These are phyloP conservation scores for Jaminaea rosea DNA, from an alignment of 1,284 basidiomycete species.

Conservation along the genomic window DNA sequence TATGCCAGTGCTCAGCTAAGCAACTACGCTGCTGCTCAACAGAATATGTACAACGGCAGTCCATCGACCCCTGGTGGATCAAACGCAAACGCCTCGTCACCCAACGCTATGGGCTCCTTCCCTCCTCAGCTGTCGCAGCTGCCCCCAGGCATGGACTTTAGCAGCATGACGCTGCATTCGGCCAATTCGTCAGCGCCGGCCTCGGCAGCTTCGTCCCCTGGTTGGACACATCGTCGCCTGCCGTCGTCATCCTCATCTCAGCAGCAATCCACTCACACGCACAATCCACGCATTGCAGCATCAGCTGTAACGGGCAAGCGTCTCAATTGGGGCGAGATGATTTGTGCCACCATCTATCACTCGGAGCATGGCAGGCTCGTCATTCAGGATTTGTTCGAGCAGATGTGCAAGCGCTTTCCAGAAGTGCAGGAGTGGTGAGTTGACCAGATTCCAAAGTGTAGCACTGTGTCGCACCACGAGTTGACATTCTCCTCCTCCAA, in stretches of 20 bases:
- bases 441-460: too few relatives aligned
- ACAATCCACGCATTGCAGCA: constrained; percentile 29
- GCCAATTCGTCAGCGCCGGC: constrained; percentile 19
- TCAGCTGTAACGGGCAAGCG: constrained; percentile 36
- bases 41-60: background rate
- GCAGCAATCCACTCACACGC: constrained; percentile 12
- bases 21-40: constrained; percentile 20
- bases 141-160: background rate
- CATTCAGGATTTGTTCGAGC: constrained; percentile 43
- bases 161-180: constrained; percentile 15
- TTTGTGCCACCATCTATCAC: constrained; percentile 39
- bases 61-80: background rate
- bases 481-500: too few relatives aligned
- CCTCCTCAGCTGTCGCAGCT: background rate
- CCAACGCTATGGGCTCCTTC: background rate
- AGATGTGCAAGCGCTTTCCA: constrained; percentile 41
- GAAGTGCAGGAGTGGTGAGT: constrained; percentile 43
- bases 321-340: constrained; percentile 46
- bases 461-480: too few relatives aligned
- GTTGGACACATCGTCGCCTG: constrained; percentile 20
- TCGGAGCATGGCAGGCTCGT: constrained; percentile 36
- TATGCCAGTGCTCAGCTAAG: constrained; percentile 37
- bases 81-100: background rate
- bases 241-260: constrained; percentile 1
- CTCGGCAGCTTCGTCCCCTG: constrained; percentile 31